Evolutionary conservation across 768 basidiomycete species (phyloP).

Genomic region (Thelephora ganbajun): DNA sequence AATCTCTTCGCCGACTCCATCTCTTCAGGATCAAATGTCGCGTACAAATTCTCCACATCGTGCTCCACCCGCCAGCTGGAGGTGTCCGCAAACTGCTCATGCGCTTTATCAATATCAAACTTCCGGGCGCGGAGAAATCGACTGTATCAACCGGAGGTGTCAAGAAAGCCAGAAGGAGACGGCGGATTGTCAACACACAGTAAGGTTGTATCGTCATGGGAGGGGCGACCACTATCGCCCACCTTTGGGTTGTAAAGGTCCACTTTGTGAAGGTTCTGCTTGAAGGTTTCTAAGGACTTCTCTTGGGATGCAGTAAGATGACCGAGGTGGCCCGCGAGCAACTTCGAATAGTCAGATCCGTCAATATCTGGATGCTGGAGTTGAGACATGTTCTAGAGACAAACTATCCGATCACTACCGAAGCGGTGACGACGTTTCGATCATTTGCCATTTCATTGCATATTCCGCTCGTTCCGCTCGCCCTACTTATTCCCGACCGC

Average conservation of each 20-base stretch:
- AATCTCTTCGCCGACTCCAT: constrained; percentile 44
- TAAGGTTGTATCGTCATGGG: constrained; percentile 54
- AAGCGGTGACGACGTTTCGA: background rate
- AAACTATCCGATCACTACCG: background rate
- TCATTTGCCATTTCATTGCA: no score
- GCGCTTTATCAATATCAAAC: constrained; percentile 47
- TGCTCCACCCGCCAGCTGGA: constrained; percentile 57
- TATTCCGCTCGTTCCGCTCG: background rate
- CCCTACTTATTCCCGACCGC: constrained; percentile 1
- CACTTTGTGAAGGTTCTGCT: constrained; percentile 30
- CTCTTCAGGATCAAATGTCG: constrained; percentile 42
- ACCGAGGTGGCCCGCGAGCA: constrained; percentile 36
- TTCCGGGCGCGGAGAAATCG: constrained; percentile 74
- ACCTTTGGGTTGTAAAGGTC: constrained; percentile 34
- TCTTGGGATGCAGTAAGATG: constrained; percentile 38
- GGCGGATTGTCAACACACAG: constrained; percentile 27
- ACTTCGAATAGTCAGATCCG: background rate
- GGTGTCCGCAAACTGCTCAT: constrained; percentile 54
- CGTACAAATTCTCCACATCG: constrained; percentile 48
- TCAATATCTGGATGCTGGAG: no score
- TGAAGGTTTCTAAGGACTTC: constrained; percentile 37
- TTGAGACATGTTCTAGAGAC: background rate
- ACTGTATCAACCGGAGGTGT: constrained; percentile 22
- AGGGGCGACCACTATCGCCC: constrained; percentile 15
- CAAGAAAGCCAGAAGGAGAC: background rate